phyloP scores from a whole-genome alignment of 192 early-diverging fungal genomes.

The Gryganskiella cystojenkinii region DNA sequence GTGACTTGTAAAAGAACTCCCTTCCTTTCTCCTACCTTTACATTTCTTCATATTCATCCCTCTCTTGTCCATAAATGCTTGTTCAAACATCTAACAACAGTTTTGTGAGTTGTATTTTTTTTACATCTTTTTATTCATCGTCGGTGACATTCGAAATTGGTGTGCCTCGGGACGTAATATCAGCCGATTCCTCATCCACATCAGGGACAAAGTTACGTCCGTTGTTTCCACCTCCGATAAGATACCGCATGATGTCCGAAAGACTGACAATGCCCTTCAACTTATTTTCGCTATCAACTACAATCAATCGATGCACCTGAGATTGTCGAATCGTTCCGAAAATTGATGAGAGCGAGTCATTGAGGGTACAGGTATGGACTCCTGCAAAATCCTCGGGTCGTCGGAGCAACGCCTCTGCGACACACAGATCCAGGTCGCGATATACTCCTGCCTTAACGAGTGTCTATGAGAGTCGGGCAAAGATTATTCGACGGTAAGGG shows the following conservation, averaged over 20 bases:
- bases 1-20: background rate
- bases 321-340: constrained; percentile 89
- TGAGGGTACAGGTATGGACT: constrained; percentile 90
- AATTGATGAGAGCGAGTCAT: constrained; percentile 89
- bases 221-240: constrained; percentile 47
- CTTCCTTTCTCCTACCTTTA: no score
- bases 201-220: background rate
- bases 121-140: no score
- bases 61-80: no score
- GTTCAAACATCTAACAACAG: no score
- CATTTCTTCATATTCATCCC: no score
- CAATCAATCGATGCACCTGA: constrained; percentile 91
- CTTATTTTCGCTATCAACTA: constrained; percentile 84
- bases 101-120: no score
- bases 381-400: constrained; percentile 93
- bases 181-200: background rate
- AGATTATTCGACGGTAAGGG: constrained; percentile 3
- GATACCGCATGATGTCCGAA: constrained; percentile 82
- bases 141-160: no score
- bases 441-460: constrained; percentile 76
- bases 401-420: constrained; percentile 84
- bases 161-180: background rate
- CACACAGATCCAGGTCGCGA: constrained; percentile 85
- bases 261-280: constrained; percentile 87
- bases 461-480: no score